A percentile compares a stretch with the other conserved stretches of the same genome.
Conservation (phyloP, 2,329 filamentous ascomycete species). For the Calonectria montana region DNA sequence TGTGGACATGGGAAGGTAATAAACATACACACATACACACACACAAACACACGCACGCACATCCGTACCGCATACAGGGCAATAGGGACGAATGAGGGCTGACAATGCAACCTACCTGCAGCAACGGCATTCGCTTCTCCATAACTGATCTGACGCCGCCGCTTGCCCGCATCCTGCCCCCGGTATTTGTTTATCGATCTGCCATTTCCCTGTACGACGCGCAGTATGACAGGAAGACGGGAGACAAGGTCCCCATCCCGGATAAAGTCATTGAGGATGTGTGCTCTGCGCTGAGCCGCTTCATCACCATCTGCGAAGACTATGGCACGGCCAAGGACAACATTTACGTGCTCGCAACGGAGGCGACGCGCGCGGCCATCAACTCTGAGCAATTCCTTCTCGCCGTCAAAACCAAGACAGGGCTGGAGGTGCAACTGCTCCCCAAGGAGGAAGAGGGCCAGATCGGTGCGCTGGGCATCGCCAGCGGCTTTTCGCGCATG, state of each 20-base stretch:
- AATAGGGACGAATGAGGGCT: conserved; percentile 8
- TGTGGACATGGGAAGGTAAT: conserved; percentile 53
- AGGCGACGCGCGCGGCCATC: conserved; percentile 45
- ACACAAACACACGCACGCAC: background rate
- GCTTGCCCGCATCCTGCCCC: conserved; percentile 71
- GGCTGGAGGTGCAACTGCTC: conserved; percentile 70
- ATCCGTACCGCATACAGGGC: no score
- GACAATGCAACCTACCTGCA: conserved; percentile 37
- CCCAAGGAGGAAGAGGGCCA: conserved; percentile 75
- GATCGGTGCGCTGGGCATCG: conserved; percentile 74
- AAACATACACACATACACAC: background rate
- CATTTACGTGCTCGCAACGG: conserved; percentile 47
- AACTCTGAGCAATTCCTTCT: conserved; percentile 44
- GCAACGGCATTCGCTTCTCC: conserved; percentile 80
- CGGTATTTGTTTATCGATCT: conserved; percentile 46
- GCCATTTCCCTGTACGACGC: conserved; percentile 48
- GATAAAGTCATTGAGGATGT: conserved; percentile 42
- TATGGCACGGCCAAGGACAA: conserved; percentile 39
- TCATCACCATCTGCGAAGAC: conserved; percentile 44
- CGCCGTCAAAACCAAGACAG: conserved; percentile 64
- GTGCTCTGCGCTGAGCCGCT: conserved; percentile 42
- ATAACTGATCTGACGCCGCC: conserved; percentile 59
- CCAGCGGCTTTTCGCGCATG: conserved; percentile 71
- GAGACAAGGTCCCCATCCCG: conserved; percentile 46
- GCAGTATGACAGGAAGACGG: conserved; percentile 46